phyloP scores from a whole-genome alignment of 352 stramenopile genomes.

The Phytophthora citricola region DNA sequence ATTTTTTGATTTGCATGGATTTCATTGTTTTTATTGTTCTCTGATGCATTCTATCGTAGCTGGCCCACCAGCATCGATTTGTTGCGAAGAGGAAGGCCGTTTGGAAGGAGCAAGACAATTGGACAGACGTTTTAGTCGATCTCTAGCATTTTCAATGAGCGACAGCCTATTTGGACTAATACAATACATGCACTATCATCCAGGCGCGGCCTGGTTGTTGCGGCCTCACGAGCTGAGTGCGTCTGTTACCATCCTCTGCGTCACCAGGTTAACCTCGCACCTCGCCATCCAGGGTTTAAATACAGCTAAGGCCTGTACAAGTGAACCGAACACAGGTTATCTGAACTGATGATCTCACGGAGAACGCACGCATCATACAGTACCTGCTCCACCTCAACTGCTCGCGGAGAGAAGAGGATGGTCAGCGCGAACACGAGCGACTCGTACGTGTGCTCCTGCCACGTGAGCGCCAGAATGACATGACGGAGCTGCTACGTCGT shows the following conservation, averaged over 20 bases:
- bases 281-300: conserved; percentile 23
- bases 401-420: conserved; percentile 25
- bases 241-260: conserved; percentile 20
- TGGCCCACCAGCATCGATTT: no score
- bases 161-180: no score
- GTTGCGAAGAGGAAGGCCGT: no score
- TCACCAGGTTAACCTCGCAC: conserved; percentile 20
- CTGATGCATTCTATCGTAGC: no score
- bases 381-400: conserved; percentile 20
- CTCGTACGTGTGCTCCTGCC: conserved; percentile 20
- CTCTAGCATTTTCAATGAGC: no score
- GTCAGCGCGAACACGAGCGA: conserved; percentile 7
- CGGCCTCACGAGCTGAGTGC: conserved; percentile 9
- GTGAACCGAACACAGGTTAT: conserved; percentile 1
- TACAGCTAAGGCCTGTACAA: conserved; percentile 13
- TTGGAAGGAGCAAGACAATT: no score
- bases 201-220: background rate
- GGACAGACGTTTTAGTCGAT: no score
- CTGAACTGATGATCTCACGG: background rate
- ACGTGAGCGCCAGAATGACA: conserved; percentile 21
- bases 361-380: no score
- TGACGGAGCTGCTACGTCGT: conserved; percentile 11
- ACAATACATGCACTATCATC: no score
- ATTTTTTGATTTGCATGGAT: no score
- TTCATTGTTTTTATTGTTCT: no score